Conservation (phyloP, 1,284 basidiomycete species). For the Kalmanozyma brasiliensis region DNA sequence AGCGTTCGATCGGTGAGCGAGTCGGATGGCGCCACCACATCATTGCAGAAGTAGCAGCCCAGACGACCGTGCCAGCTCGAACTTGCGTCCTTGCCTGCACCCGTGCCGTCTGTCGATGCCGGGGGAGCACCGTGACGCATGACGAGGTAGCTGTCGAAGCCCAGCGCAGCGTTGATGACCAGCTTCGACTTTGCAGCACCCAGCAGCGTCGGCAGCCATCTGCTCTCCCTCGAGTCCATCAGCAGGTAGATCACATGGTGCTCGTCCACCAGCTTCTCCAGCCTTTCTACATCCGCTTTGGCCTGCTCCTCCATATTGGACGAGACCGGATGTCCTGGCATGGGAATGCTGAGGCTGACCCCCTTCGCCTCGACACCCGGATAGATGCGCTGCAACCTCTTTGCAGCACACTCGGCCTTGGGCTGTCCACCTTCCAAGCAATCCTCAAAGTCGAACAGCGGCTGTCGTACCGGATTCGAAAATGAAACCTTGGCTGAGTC, state of each 20-base stretch:
- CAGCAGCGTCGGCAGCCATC: slow-evolving; percentile 93
- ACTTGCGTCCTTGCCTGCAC: slow-evolving; percentile 19
- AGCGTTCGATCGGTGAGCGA: slow-evolving; percentile 91
- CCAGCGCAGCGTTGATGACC: slow-evolving; percentile 92
- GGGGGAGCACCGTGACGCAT: slow-evolving; percentile 89
- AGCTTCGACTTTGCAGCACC: slow-evolving; percentile 87
- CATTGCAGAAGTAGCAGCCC: slow-evolving; percentile 98
- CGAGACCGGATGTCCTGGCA: slow-evolving; percentile 94
- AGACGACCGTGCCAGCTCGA: slow-evolving; percentile 49
- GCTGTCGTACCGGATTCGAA: slow-evolving; percentile 96
- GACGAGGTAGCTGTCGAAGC: slow-evolving; percentile 94
- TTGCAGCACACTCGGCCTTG: slow-evolving; percentile 91
- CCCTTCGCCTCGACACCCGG: slow-evolving; percentile 88
- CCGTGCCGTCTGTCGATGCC: background rate
- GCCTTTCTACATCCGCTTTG: slow-evolving; percentile 76
- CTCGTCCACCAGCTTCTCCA: slow-evolving; percentile 81
- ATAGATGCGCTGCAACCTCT: slow-evolving; percentile 85
- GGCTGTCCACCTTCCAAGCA: slow-evolving; percentile 91
- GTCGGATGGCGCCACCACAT: slow-evolving; percentile 94
- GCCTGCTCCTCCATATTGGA: slow-evolving; percentile 72
- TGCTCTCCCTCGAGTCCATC: slow-evolving; percentile 96
- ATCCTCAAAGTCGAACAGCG: slow-evolving; percentile 93
- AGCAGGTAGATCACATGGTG: slow-evolving; percentile 92
- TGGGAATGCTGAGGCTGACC: slow-evolving; percentile 82
- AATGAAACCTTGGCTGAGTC: slow-evolving; percentile 92